Evolutionary conservation across 345 rosid genomes (phyloP).

Genomic region (Cardamine occulta): DNA sequence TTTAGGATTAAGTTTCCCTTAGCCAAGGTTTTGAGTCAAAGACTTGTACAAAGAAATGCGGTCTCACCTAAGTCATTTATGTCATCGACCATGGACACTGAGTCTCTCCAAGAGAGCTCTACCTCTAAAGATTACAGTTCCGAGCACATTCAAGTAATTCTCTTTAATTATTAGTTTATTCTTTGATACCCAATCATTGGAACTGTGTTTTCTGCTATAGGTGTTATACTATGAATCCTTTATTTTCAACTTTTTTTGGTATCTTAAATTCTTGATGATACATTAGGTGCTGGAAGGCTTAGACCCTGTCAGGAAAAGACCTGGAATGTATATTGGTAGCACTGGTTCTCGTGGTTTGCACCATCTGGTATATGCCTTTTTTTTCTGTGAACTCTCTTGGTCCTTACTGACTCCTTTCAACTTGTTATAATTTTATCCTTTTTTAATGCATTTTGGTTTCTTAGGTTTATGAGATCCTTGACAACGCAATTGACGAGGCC

Average conservation of each 20-base stretch:
- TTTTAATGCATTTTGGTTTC: slow-evolving; percentile 14
- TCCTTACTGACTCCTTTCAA: background rate
- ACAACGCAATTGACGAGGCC: slow-evolving; percentile 97
- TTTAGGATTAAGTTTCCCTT: slow-evolving; percentile 55
- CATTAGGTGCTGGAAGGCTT: slow-evolving; percentile 91
- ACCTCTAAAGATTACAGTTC: slow-evolving; percentile 73
- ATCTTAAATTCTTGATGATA: slow-evolving; percentile 3
- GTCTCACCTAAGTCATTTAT: slow-evolving; percentile 65
- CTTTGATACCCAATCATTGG: background rate
- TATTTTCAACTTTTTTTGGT: background rate
- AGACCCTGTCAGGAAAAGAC: slow-evolving; percentile 97
- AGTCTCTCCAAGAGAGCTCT: slow-evolving; percentile 55
- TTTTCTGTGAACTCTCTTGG: slow-evolving; percentile 8
- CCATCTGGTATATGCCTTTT: slow-evolving; percentile 67
- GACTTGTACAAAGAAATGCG: slow-evolving; percentile 48
- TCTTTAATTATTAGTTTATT: background rate
- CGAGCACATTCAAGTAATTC: slow-evolving; percentile 85
- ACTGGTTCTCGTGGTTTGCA: slow-evolving; percentile 99
- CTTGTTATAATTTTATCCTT: background rate
- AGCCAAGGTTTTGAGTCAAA: slow-evolving; percentile 44
- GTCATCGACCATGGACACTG: slow-evolving; percentile 65
- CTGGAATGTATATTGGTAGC: slow-evolving; percentile 98
- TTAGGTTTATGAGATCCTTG: slow-evolving; percentile 95
- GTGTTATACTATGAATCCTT: background rate
- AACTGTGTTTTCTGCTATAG: background rate